phyloP scores from a whole-genome alignment of 768 basidiomycete genomes.

The Lactarius hengduanensis region DNA sequence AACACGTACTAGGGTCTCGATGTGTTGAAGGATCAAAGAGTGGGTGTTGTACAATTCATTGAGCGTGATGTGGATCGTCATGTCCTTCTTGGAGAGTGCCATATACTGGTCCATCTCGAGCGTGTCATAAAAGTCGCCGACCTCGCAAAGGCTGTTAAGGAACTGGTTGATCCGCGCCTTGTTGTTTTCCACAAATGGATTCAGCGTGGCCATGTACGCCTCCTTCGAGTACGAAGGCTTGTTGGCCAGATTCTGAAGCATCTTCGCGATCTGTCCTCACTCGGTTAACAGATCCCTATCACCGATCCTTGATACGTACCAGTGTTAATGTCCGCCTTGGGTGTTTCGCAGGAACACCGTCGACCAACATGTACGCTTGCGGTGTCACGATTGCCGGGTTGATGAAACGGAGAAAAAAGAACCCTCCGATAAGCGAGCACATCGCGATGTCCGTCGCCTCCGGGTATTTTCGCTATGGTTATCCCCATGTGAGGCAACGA shows the following conservation, averaged over 20 bases:
- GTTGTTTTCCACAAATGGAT: constrained; percentile 98
- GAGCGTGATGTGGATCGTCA: constrained; percentile 96
- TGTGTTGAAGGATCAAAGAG: constrained; percentile 89
- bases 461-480: constrained; percentile 88
- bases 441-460: constrained; percentile 98
- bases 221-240: constrained; percentile 98
- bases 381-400: constrained; percentile 99
- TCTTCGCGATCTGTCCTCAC: constrained; percentile 85
- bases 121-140: constrained; percentile 98
- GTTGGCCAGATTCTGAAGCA: constrained; percentile 99
- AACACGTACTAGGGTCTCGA: constrained; percentile 81
- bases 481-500: neutral
- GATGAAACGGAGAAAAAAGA: constrained; percentile 99
- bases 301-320: constrained; percentile 38
- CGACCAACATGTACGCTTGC: constrained; percentile 99
- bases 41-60: constrained; percentile 99
- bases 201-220: constrained; percentile 96
- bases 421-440: constrained; percentile 97
- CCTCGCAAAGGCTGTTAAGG: constrained; percentile 94
- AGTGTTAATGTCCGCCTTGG: constrained; percentile 94
- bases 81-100: constrained; percentile 98
- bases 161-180: constrained; percentile 97
- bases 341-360: constrained; percentile 96
- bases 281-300: neutral
- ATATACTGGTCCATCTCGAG: constrained; percentile 99